A percentile compares a stretch with the other conserved stretches of the same genome.
Conservation (phyloP, 257 asterid species). For the Salvia miltiorrhiza region DNA sequence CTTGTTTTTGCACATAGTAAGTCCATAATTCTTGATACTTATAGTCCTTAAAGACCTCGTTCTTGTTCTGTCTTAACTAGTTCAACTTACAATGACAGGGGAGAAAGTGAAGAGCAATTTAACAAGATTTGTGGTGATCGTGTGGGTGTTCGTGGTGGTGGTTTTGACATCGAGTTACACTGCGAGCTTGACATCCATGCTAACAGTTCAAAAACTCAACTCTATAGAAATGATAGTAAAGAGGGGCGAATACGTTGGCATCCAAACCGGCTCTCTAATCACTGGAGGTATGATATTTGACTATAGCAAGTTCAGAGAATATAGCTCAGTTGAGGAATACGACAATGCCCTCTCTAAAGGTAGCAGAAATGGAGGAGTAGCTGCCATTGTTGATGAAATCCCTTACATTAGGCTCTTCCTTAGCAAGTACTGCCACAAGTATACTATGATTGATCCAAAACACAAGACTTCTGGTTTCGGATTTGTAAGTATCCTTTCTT, state of each 20-base stretch:
- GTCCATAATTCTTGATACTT: conserved; percentile 12
- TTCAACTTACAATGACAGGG: conserved; percentile 16
- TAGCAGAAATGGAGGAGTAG: conserved; percentile 45
- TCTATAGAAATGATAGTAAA: conserved; percentile 22
- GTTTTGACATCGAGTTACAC: conserved; percentile 37
- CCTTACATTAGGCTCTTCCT: conserved; percentile 46
- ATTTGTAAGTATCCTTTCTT: conserved; percentile 34
- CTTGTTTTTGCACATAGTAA: conserved; percentile 55
- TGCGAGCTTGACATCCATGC: conserved; percentile 40
- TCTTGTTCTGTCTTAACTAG: too few relatives aligned
- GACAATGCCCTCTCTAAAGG: conserved; percentile 48
- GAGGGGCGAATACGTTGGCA: conserved; percentile 29
- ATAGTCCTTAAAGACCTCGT: too few relatives aligned
- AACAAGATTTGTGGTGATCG: conserved; percentile 34
- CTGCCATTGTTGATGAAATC: conserved; percentile 49
- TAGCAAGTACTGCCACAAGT: conserved; percentile 33
- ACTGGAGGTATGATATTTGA: conserved; percentile 22
- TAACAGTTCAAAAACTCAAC: conserved; percentile 20
- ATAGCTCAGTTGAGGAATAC: conserved; percentile 31
- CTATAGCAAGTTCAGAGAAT: conserved; percentile 16
- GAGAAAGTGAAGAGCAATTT: conserved; percentile 41
- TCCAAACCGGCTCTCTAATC: conserved; percentile 32
- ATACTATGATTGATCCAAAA: conserved; percentile 37
- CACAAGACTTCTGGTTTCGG: conserved; percentile 45
- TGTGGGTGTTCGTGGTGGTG: conserved; percentile 46